A percentile compares a stretch with the other conserved stretches of the same genome.
phyloP scores from a whole-genome alignment of 106 monocot genomes.

The Allium sativum region DNA sequence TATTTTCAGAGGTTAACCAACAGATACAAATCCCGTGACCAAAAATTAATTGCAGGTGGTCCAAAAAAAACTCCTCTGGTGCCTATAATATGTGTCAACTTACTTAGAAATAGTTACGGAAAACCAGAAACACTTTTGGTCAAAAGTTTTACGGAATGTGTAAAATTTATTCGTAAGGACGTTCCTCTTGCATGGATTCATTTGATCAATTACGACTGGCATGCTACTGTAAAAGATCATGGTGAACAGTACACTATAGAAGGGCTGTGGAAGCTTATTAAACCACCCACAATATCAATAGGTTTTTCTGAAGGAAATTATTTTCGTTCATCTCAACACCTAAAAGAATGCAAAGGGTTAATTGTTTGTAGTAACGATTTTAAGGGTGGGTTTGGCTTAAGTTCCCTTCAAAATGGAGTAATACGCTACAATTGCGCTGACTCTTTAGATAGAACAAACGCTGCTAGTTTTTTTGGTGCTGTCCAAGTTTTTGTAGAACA shows the following conservation, averaged over 20 bases:
- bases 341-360: slow-evolving; percentile 49
- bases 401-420: slow-evolving; percentile 82
- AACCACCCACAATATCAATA: slow-evolving; percentile 60
- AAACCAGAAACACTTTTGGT: slow-evolving; percentile 81
- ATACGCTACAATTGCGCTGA: slow-evolving; percentile 98
- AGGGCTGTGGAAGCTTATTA: slow-evolving; percentile 82
- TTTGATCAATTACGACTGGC: slow-evolving; percentile 99
- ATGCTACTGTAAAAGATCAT: slow-evolving; percentile 69
- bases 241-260: slow-evolving; percentile 90
- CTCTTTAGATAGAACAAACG: slow-evolving; percentile 97
- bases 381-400: slow-evolving; percentile 72
- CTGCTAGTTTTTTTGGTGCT: slow-evolving; percentile 93
- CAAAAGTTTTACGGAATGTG: slow-evolving; percentile 69
- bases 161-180: slow-evolving; percentile 46
- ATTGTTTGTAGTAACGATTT: slow-evolving; percentile 41
- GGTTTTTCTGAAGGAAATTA: slow-evolving; percentile 87
- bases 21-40: slow-evolving; percentile 58
- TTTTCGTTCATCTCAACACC: slow-evolving; percentile 27
- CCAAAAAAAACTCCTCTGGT: slow-evolving; percentile 66
- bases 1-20: slow-evolving; percentile 84
- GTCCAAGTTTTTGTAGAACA: slow-evolving; percentile 99
- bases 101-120: slow-evolving; percentile 73
- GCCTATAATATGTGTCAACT: slow-evolving; percentile 89
- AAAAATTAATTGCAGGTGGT: slow-evolving; percentile 24
- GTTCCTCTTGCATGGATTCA: slow-evolving; percentile 63